These are phyloP conservation scores for Delphinella strobiligena DNA, from an alignment of 2,329 filamentous ascomycete species.

Conservation along the genomic window DNA sequence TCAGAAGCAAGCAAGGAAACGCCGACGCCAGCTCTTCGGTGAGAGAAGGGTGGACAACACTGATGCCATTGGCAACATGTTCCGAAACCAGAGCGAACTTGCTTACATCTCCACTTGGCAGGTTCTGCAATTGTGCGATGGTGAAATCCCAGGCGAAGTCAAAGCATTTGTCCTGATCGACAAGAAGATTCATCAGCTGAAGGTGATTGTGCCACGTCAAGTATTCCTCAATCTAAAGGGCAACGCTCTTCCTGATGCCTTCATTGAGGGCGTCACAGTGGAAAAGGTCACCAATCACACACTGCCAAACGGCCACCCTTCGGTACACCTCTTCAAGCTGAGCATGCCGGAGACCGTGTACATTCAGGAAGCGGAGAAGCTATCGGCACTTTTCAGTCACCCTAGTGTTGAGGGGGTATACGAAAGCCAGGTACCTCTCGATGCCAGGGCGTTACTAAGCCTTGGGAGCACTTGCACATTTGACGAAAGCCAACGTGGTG, in stretches of 20 bases:
- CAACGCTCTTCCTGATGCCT: constrained; percentile 76
- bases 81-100: constrained; percentile 83
- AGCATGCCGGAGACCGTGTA: constrained; percentile 82
- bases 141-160: constrained; percentile 76
- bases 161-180: constrained; percentile 86
- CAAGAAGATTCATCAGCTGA: constrained; percentile 77
- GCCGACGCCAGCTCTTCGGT: constrained; percentile 83
- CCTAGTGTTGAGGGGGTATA: constrained; percentile 95
- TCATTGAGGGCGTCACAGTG: constrained; percentile 72
- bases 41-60: constrained; percentile 55
- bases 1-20: constrained; percentile 77
- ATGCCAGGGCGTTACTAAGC: constrained; percentile 74
- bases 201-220: constrained; percentile 77
- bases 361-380: constrained; percentile 70
- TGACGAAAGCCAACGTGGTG: constrained; percentile 78
- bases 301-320: constrained; percentile 87
- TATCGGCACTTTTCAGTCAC: constrained; percentile 76
- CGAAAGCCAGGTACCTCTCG: constrained; percentile 81
- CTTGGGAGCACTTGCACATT: constrained; percentile 88
- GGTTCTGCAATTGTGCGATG: constrained; percentile 72
- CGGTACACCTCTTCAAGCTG: constrained; percentile 86
- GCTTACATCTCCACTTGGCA: constrained; percentile 94
- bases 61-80: constrained; percentile 56
- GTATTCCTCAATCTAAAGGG: constrained; percentile 87
- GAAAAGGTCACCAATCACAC: constrained; percentile 91